Base-by-base conservation (phyloP, 257 asterid species). In the Ocimum tenuiflorum region DNA sequence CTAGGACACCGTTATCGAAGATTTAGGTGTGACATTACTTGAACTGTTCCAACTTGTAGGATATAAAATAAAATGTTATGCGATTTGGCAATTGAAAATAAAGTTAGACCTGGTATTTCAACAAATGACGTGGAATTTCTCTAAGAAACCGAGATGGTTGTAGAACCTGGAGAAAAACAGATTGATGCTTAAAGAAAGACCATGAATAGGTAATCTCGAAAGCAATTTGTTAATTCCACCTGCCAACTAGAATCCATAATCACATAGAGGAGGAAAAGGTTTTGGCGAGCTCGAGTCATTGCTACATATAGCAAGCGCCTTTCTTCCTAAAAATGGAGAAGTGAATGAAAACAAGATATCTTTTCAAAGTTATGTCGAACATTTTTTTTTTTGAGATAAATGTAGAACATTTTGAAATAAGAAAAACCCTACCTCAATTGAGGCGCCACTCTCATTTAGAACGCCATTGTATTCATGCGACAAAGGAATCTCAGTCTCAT, bases 61-160 rank as follows among this genome's bases (percentile, higher is more conserved):
- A 33, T 56, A 57, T 18, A 19, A 8, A 57, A 17, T n/a, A 55
- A 56, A 31, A 33, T 33, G 29, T 3, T 35, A 17, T 4, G 17
- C 43, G 56, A 18, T 51, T 52, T 18, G 56, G 42, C 35, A 67
- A 45, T 12, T 62, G 54, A 19, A 75, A 52, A 62, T 47, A 54
- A 46, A 29, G 46, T 42, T 73, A 3, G 63, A 92, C 99, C 86
- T 81, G 80, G 77, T 74, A 75, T 73, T 89, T 95, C 65, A 77
- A 75, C 50, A 92, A 87, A 81, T 79, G 90, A 56, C 22, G 77
- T 59, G 99, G 99, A 77, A 92, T 85, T 86, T 92, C 97, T 83
- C 87, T 82, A 62, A 92, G 77, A 79, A 92, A 92, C 65, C 99
- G 86, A 41, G 99, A 92, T 73, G 99, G 96, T 75, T 86, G 97